Conservation (phyloP, 1,139 yeast genomes). For the Yamadazyma epiphylla region DNA sequence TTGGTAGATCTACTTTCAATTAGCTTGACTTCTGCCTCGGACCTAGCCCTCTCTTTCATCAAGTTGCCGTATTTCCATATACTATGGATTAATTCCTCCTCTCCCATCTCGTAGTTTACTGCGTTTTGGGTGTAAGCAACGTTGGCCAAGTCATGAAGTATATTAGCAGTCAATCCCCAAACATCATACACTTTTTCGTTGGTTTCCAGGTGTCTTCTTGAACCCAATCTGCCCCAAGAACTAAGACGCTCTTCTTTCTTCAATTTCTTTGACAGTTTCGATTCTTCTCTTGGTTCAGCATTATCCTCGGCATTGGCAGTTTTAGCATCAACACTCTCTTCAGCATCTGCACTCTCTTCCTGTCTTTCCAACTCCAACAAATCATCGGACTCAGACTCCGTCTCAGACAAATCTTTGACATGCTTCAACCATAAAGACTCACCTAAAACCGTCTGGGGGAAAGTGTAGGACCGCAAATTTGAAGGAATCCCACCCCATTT, state of each 20-base stretch:
- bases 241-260: constrained; percentile 9
- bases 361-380: constrained; percentile 6
- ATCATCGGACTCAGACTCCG: constrained; percentile 46
- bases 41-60: constrained; percentile 33
- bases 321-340: not conserved
- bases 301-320: constrained; percentile 10
- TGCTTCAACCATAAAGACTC: constrained; percentile 65
- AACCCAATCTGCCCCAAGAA: constrained; percentile 42
- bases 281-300: constrained; percentile 6
- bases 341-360: constrained; percentile 10
- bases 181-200: constrained; percentile 58
- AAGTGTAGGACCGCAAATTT: constrained; percentile 59
- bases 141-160: constrained; percentile 71
- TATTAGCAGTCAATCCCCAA: constrained; percentile 92
- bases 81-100: constrained; percentile 62
- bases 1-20: constrained; percentile 26
- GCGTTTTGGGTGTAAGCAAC: constrained; percentile 36
- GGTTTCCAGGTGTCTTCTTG: constrained; percentile 33
- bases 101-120: constrained; percentile 41
- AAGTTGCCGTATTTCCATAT: constrained; percentile 49
- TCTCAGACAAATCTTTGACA: constrained; percentile 51
- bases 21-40: constrained; percentile 32
- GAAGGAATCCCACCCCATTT: constrained; percentile 73
- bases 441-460: constrained; percentile 49
- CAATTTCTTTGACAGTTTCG: too few relatives aligned